Evolutionary conservation across 2,329 filamentous ascomycete species (phyloP), one percentile per base, ranked within the genome.

Genomic region (Ascochyta clinopodiicola): DNA sequence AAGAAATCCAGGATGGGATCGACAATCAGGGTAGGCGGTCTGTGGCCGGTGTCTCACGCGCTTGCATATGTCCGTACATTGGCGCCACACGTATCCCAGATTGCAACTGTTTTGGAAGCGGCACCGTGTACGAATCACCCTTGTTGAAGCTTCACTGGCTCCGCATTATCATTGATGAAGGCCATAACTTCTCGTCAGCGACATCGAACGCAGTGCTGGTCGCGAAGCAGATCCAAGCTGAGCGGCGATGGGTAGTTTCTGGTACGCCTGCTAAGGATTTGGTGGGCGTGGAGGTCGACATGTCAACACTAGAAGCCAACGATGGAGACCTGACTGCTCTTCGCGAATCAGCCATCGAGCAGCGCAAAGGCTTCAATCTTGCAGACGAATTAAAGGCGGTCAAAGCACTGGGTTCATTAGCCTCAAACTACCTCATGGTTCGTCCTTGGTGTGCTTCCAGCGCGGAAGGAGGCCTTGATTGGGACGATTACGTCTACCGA

Each of bases 81-180:
- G 77, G 80, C 21, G 70, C 75, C 4, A 77, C 78, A 0, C 68
- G 79, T 25, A 72, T 69, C 7, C 70, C 74, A 5, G 74, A 80
- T 53, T 84, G 80, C 60, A 75, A 72, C n/a, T 81, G 79, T 52
- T 67, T 79, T 4, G 69, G 66, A 7, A 62, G 70, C 1, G 72
- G 78, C 5, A 73, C 73, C 59, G 34, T 77, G 54, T 83, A 86
- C 29, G 71, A 82, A 9, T 90, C 86, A 1, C 84, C 89, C 0
- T 75, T 97, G 17, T 86, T 86, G 35, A 76, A 84, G 7, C 75
- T 97, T 3, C 92, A 91, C 64, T 96, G 94, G 83, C 88, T 96
- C 66, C 84, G 94, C 1, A 88, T 96, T 42, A 93, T 98, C 40
- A 89, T 96, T 17, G 94, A 98, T 61, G 94, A 97, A 80, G 94